Evolutionary conservation across 2,329 filamentous ascomycete genomes (phyloP).

Genomic region (Trichothecium sympodiale): DNA sequence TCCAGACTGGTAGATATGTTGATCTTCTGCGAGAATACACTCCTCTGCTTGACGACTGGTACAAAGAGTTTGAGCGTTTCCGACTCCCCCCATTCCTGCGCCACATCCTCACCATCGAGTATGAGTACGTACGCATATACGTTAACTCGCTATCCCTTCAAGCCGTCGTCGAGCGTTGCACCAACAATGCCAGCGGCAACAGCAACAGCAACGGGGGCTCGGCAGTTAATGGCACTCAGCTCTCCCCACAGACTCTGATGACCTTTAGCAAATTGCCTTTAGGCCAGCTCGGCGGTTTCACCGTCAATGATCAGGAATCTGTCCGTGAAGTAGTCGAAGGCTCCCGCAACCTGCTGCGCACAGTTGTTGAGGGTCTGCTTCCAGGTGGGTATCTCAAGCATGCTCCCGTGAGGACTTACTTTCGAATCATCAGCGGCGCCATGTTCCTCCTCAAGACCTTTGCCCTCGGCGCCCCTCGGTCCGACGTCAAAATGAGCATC

Average conservation of each 20-base stretch:
- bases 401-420: constrained; percentile 73
- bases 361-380: constrained; percentile 65
- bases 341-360: constrained; percentile 63
- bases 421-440: constrained; percentile 74
- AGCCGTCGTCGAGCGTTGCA: constrained; percentile 87
- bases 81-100: constrained; percentile 53
- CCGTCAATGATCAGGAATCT: constrained; percentile 58
- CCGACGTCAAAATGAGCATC: constrained; percentile 66
- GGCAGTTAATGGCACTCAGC: constrained; percentile 7
- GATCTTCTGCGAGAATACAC: constrained; percentile 71
- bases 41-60: constrained; percentile 69
- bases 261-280: constrained; percentile 55
- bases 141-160: constrained; percentile 90
- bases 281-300: constrained; percentile 52
- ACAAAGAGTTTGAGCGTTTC: constrained; percentile 69
- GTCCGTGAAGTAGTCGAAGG: constrained; percentile 69
- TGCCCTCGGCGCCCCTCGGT: constrained; percentile 66
- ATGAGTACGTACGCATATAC: constrained; percentile 89
- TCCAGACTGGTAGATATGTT: constrained; percentile 76
- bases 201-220: background rate
- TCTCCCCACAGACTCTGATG: constrained; percentile 54
- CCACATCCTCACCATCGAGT: constrained; percentile 84
- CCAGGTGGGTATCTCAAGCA: constrained; percentile 70
- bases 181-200: constrained; percentile 53
- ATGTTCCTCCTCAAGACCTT: constrained; percentile 83